phyloP scores from a whole-genome alignment of 2,329 filamentous ascomycete species.

The Aschersonia sp. region DNA sequence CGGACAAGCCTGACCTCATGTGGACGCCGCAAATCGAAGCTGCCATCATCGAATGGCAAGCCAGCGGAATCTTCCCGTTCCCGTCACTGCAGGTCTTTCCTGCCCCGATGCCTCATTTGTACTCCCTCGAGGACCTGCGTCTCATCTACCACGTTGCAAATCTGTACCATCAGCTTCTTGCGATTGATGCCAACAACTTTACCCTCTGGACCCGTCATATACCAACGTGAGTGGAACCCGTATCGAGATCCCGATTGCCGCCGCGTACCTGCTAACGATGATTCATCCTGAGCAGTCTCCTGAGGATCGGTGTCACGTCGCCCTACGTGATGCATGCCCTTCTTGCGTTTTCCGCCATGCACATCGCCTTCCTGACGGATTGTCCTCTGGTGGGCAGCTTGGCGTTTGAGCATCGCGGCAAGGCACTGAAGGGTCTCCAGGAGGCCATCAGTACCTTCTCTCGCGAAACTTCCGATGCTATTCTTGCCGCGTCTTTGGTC shows the following conservation, averaged over 20 bases:
- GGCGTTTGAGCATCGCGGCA: conserved; percentile 75
- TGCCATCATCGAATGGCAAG: conserved; percentile 69
- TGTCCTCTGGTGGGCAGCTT: conserved; percentile 77
- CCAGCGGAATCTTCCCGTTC: conserved; percentile 75
- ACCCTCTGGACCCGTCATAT: conserved; percentile 90
- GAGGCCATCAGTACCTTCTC: conserved; percentile 78
- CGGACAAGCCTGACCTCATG: conserved; percentile 56
- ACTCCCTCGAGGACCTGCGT: conserved; percentile 65
- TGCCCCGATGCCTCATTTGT: conserved; percentile 55
- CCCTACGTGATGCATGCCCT: conserved; percentile 90
- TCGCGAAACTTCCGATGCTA: conserved; percentile 73
- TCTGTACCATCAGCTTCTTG: conserved; percentile 69
- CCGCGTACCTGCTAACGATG: background rate
- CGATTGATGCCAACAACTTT: conserved; percentile 65
- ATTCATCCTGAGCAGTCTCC: conserved; percentile 14
- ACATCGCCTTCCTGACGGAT: conserved; percentile 78
- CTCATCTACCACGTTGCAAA: conserved; percentile 83
- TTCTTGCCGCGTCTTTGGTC: conserved; percentile 80
- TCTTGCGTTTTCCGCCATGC: conserved; percentile 85
- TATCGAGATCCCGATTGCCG: background rate
- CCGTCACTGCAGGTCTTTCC: conserved; percentile 66
- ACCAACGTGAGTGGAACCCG: conserved; percentile 54
- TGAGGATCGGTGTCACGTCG: conserved; percentile 68
- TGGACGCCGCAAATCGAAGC: conserved; percentile 79
- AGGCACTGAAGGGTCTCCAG: conserved; percentile 76